phyloP scores from a whole-genome alignment of 129 eudicot genomes.

The Deinandra increscens region DNA sequence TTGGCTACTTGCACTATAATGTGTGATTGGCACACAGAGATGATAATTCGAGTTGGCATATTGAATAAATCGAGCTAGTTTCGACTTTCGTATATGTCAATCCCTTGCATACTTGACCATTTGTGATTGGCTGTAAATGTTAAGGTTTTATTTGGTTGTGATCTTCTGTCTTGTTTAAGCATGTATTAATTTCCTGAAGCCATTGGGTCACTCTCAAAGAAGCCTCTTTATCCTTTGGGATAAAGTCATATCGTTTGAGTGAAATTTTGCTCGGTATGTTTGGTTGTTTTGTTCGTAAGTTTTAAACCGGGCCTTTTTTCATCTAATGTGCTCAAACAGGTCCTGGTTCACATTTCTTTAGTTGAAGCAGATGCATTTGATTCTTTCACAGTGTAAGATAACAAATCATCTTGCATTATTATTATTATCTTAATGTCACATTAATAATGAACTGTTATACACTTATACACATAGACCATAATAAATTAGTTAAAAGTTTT shows the following conservation, averaged over 20 bases:
- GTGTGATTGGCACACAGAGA: background rate
- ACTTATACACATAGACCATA: background rate
- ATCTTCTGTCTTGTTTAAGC: background rate
- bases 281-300: background rate
- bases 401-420: background rate
- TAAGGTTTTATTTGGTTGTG: background rate
- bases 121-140: conserved; percentile 1
- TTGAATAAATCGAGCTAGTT: conserved; percentile 12
- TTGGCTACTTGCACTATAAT: conserved; percentile 10
- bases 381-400: conserved; percentile 33
- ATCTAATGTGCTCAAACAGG: conserved; percentile 32
- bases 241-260: no score
- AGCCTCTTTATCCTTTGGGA: no score
- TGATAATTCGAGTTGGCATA: conserved; percentile 1
- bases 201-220: no score
- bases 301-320: background rate
- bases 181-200: background rate
- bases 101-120: background rate
- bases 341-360: conserved; percentile 23
- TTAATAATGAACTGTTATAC: background rate
- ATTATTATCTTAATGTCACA: background rate
- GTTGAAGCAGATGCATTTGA: conserved; percentile 30
- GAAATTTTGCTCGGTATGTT: no score
- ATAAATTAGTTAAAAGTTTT: background rate
- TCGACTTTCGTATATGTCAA: background rate